Percentiles rank a stretch among this genome's conserved stretches.
These are phyloP conservation scores for Senecio squalidus DNA, from an alignment of 140 eudicot genomes.

Conservation along the genomic window DNA sequence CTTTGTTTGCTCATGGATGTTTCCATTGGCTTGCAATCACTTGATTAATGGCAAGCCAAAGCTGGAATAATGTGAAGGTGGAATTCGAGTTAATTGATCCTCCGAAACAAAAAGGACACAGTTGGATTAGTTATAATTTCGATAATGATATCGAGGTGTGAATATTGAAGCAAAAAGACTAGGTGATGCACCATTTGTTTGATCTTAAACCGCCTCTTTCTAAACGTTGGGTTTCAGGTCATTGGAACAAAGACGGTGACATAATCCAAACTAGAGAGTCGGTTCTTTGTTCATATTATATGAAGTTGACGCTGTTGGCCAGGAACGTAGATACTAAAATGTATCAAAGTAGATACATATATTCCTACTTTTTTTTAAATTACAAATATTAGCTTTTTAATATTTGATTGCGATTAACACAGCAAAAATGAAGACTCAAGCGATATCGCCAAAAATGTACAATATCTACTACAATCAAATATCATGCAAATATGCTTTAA, in stretches of 20 bases:
- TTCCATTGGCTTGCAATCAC: too few relatives aligned
- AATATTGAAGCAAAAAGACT: neutral
- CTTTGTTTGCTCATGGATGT: too few relatives aligned
- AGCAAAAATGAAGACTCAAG: neutral
- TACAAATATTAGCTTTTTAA: too few relatives aligned
- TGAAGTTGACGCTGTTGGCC: neutral
- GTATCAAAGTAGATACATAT: slow-evolving; percentile 3
- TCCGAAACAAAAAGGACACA: too few relatives aligned
- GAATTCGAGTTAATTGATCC: too few relatives aligned
- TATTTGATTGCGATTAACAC: too few relatives aligned
- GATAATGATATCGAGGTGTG: neutral
- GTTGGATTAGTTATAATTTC: neutral
- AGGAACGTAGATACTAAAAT: neutral
- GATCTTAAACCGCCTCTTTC: neutral
- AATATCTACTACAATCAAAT: slow-evolving; percentile 5
- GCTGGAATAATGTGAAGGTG: neutral
- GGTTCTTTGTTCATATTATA: slow-evolving; percentile 3
- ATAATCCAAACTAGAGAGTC: neutral
- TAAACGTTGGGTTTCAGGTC: neutral
- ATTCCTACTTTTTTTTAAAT: too few relatives aligned
- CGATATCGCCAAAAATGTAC: slow-evolving; percentile 17
- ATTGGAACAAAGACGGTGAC: slow-evolving; percentile 11
- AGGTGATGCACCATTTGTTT: neutral
- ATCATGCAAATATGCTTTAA: neutral
- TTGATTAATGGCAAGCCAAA: too few relatives aligned